Base-by-base conservation (phyloP, 371 early-diverging fungal genomes). In the Coemansia sp. region DNA sequence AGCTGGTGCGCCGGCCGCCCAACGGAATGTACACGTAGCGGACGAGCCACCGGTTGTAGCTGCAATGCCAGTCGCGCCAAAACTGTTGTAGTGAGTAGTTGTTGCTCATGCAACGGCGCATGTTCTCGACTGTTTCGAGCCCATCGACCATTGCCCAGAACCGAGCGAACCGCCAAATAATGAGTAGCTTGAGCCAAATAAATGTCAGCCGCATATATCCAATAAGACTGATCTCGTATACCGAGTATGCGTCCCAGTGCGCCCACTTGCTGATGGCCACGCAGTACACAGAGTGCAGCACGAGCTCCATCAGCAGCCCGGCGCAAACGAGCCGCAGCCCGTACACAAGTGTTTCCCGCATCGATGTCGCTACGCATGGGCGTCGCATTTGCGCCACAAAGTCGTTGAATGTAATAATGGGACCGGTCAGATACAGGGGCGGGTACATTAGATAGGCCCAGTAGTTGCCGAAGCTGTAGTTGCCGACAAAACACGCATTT, bases 111-210 rank as follows among this genome's bases (percentile, higher is more conserved):
- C 96, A 96, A 5, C 95, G 88, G 2, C 87, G 83, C 96, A 97
- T 96, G 68, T 97, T 97, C 75, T 97, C 97, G 5, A 87, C 84
- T 0, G 90, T 86, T 62, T 91, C 90, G 26, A 95, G 81, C 16
- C 93, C 93, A 78, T 97, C 97, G 14, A 84, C 79, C 79, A 94
- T 72, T 0, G 94, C 93, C 96, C 96, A 96, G 58, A 93, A 84
- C 12, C 97, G 84, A 80, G 94, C 95, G 79, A 94, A 95, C 37
- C 96, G 83, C 97, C 97, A 97, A 21, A 95, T 94, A 25, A 96
- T 89, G 61, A 93, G 75, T 20, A 96, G 81, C 82, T 94, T 96
- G 61, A 96, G 86, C 96, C 96, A 96, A 64, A 96, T 91, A 63
- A 92, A 82, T 52, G 90, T 85, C 47, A 96, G 79, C 74, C 92